phyloP scores from a whole-genome alignment of 2,329 filamentous ascomycete species.

The Xylariomycetidae sp. region DNA sequence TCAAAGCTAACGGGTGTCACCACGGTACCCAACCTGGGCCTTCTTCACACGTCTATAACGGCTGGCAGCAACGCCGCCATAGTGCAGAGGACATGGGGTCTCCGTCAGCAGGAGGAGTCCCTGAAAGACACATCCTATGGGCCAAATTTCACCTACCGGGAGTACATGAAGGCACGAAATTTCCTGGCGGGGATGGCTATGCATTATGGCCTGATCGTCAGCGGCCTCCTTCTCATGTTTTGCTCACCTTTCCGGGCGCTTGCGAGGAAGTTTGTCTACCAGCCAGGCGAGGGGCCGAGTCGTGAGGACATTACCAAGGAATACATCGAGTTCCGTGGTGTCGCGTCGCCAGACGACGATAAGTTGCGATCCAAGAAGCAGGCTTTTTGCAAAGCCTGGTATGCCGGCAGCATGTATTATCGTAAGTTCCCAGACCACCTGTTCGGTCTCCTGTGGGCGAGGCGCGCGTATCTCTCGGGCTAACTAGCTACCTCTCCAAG shows the following conservation, averaged over 20 bases:
- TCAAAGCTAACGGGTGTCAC: conserved; percentile 47
- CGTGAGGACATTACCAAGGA: conserved; percentile 53
- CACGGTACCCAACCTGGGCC: conserved; percentile 47
- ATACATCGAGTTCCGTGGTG: conserved; percentile 57
- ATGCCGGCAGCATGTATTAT: conserved; percentile 60
- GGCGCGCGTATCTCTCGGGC: not conserved
- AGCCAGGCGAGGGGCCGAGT: conserved; percentile 52
- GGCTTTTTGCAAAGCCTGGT: conserved; percentile 52
- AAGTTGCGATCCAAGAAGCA: conserved; percentile 35
- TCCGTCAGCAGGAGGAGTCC: conserved; percentile 42
- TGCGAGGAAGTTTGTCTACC: conserved; percentile 37
- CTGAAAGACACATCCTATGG: conserved; percentile 50
- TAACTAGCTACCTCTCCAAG: conserved; percentile 30
- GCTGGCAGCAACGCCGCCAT: conserved; percentile 46
- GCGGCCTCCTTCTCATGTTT: conserved; percentile 39
- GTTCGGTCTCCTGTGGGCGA: not conserved
- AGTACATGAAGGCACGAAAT: conserved; percentile 49
- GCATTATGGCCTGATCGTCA: conserved; percentile 44
- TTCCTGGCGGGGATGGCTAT: conserved; percentile 43
- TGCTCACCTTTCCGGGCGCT: conserved; percentile 41
- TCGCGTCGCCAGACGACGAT: conserved; percentile 56
- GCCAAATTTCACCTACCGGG: conserved; percentile 53
- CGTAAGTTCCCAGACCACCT: conserved; percentile 38
- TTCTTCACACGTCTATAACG: conserved; percentile 49
- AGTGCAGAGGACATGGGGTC: conserved; percentile 60